Conservation (phyloP, 768 basidiomycete species). For the Pleurotus tuber-regium region DNA sequence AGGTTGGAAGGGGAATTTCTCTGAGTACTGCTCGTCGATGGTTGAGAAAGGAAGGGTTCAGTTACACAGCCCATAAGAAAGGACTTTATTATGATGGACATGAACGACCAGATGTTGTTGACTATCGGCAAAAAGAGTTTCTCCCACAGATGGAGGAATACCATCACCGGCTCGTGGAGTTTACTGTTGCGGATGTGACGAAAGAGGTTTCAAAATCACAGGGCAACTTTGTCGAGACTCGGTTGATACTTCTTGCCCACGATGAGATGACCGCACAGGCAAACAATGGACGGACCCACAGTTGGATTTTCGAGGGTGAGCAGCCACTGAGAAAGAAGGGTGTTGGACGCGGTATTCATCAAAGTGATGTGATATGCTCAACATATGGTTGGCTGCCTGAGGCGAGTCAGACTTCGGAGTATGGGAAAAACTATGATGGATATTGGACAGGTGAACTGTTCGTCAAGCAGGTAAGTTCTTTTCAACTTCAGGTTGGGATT, state of each 20-base stretch:
- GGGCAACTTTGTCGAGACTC: slow-evolving; percentile 20
- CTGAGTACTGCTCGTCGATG: slow-evolving; percentile 26
- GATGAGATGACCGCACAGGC: slow-evolving; percentile 42
- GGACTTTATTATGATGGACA: slow-evolving; percentile 36
- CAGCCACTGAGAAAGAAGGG: slow-evolving; percentile 36
- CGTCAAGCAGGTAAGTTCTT: slow-evolving; percentile 17
- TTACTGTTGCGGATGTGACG: slow-evolving; percentile 16
- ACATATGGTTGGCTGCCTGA: slow-evolving; percentile 28
- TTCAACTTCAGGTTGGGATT: slow-evolving; percentile 12
- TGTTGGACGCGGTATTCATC: slow-evolving; percentile 34
- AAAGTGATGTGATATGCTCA: slow-evolving; percentile 33
- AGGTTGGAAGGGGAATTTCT: slow-evolving; percentile 26
- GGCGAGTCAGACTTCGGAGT: slow-evolving; percentile 32
- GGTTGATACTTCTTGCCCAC: slow-evolving; percentile 28
- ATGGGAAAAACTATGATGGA: slow-evolving; percentile 43
- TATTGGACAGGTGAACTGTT: slow-evolving; percentile 33
- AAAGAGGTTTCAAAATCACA: slow-evolving; percentile 9
- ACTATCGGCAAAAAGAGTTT: slow-evolving; percentile 29
- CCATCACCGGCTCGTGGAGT: slow-evolving; percentile 17
- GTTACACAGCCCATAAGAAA: slow-evolving; percentile 23
- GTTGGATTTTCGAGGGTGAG: slow-evolving; percentile 34
- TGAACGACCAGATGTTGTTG: slow-evolving; percentile 32
- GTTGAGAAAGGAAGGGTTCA: slow-evolving; percentile 18
- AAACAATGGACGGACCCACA: slow-evolving; percentile 29
- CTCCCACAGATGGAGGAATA: slow-evolving; percentile 26